These are phyloP conservation scores for Claviceps maximensis DNA, from an alignment of 2,329 filamentous ascomycete genomes.

Conservation along the genomic window DNA sequence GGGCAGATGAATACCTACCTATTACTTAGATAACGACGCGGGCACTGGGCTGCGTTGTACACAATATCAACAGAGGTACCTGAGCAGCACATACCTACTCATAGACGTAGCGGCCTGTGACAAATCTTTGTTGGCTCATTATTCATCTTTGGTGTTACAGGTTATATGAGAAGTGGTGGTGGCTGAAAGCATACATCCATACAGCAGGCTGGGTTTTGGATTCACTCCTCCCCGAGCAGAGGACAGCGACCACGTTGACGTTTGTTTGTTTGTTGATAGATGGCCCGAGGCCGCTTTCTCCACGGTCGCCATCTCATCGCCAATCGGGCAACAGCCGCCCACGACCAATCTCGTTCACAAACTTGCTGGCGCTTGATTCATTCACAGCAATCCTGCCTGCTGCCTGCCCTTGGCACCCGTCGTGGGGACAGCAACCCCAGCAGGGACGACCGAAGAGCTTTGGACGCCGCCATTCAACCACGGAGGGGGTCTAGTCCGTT, in stretches of 20 bases:
- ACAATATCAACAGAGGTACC: no score
- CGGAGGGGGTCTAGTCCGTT: background rate
- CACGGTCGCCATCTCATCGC: background rate
- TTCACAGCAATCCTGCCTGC: background rate
- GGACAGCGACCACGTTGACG: background rate
- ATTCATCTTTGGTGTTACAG: background rate
- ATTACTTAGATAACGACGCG: no score
- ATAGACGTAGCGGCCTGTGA: background rate
- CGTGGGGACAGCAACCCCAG: conserved; percentile 1
- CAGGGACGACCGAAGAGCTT: background rate
- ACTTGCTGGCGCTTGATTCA: background rate
- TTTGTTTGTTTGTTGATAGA: background rate
- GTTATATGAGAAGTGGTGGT: background rate
- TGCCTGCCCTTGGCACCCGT: background rate
- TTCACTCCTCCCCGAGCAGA: background rate
- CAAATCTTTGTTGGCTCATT: background rate
- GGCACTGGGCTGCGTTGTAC: background rate
- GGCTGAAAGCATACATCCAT: background rate
- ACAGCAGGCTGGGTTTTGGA: background rate
- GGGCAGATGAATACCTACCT: background rate
- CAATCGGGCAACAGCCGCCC: conserved; percentile 3
- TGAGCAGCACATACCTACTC: no score
- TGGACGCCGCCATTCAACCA: background rate
- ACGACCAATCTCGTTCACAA: background rate
- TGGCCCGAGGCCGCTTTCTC: background rate